Evolutionary conservation across 768 basidiomycete species (phyloP), one percentile per base, ranked within the genome.

Genomic region (Lentinus tigrinus): DNA sequence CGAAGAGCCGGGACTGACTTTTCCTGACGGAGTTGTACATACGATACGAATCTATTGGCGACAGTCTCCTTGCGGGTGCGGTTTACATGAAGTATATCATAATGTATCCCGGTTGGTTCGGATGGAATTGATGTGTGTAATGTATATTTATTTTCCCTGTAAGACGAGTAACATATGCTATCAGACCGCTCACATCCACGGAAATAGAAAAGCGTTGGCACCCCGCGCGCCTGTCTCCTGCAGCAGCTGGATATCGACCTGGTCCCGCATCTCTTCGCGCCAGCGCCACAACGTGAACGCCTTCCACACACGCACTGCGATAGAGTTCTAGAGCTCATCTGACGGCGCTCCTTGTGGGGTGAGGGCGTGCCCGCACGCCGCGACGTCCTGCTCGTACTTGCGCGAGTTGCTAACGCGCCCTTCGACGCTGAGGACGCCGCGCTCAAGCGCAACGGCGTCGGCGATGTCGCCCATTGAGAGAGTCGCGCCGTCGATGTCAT

Each of bases 261-360:
- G 64, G 21, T 57, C 49, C 42, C 21, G 52, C 57, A 63, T 50
- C 34, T 75, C 77, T 0, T 73, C 73, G 26, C 74, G 67, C 77
- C 79, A 81, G 16, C 84, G 70, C 80, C 81, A 85, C 5, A 86
- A 72, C 7, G 80, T 79, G 61, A 85, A 73, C 9, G 69, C 66
- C 66, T 85, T 85, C 83, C 83, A 85, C 4, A 83, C 82, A 56
- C 83, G 82, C 51, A 57, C 46, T 1, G 54, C 50, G 26, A 56
- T 47, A 21, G 40, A 21, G n/a, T 46, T 50, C 42, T 13, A 39
- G 14, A 48, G 16, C 11, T 43, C 46, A 3, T 54, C 57, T 13
- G 37, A 14, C n/a, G 50, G n/a, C 24, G 34, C 42, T 16, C 27
- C 48, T n/a, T 47, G 7, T 39, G 6, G 21, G 3, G 49, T 14